Conservation (phyloP, 179 eudicot genomes). For the Beta corolliflora region DNA sequence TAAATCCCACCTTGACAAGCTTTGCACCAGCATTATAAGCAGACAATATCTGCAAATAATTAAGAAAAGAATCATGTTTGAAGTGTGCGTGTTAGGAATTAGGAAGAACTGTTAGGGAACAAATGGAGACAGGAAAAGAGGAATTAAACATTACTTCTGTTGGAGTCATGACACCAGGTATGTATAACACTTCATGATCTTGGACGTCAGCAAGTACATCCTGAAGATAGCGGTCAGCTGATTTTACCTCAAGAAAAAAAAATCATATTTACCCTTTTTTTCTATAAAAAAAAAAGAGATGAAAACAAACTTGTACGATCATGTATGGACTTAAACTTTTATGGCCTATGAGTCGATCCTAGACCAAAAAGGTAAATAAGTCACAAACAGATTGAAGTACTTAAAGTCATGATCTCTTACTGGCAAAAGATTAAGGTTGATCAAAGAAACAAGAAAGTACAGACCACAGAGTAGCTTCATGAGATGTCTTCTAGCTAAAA, state of each 20-base stretch:
- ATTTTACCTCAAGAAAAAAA: neutral
- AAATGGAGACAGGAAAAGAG: neutral
- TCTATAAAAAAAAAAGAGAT: too few species aligned
- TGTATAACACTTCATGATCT: conserved; percentile 57
- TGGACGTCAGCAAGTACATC: conserved; percentile 49
- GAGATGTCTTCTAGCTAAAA: neutral
- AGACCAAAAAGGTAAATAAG: neutral
- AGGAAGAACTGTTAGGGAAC: neutral
- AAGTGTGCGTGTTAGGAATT: neutral
- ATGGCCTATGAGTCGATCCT: neutral
- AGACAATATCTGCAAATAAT: conserved; percentile 56
- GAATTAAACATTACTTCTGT: conserved; percentile 60
- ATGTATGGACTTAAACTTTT: neutral
- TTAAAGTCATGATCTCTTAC: neutral
- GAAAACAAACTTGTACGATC: neutral
- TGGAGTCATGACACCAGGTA: conserved; percentile 95
- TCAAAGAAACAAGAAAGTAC: neutral
- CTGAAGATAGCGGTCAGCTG: conserved; percentile 34
- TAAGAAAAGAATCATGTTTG: neutral
- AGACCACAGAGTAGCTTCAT: neutral
- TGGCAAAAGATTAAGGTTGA: neutral
- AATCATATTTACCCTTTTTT: too few species aligned
- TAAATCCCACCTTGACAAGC: conserved; percentile 66
- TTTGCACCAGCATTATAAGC: conserved; percentile 75
- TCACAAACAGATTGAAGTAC: neutral